Evolutionary conservation across 768 basidiomycete genomes (phyloP).

Genomic region (Tremella mesenterica): DNA sequence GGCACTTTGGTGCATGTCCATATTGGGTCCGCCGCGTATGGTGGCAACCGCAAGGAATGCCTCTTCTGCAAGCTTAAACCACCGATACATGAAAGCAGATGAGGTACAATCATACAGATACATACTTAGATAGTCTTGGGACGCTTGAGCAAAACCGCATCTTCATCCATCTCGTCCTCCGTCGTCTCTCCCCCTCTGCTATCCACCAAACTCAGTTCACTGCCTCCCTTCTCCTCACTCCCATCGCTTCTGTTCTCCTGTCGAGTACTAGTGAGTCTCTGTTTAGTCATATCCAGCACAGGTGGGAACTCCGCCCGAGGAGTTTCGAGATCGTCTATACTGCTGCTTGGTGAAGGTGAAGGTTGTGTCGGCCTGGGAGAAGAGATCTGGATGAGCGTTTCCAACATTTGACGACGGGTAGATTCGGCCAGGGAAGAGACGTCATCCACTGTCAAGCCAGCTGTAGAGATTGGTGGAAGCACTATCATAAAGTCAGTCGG

Average conservation of each 20-base stretch:
- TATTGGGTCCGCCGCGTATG: no score
- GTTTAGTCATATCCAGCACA: background rate
- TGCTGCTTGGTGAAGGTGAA: background rate
- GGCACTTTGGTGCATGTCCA: no score
- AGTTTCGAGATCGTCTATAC: background rate
- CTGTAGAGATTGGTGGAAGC: slow-evolving; percentile 76
- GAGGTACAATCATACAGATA: slow-evolving; percentile 2
- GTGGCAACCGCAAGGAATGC: no score
- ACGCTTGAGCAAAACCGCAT: slow-evolving; percentile 39
- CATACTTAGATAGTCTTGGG: slow-evolving; percentile 19
- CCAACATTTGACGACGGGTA: slow-evolving; percentile 72
- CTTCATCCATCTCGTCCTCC: slow-evolving; percentile 43
- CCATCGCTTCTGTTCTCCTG: background rate
- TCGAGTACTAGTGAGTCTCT: background rate
- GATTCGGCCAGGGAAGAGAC: slow-evolving; percentile 58
- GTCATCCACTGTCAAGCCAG: slow-evolving; percentile 61
- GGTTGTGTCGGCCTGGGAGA: slow-evolving; percentile 14
- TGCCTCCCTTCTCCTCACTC: background rate
- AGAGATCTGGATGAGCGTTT: slow-evolving; percentile 68
- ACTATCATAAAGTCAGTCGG: slow-evolving; percentile 52
- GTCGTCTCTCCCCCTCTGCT: slow-evolving; percentile 18
- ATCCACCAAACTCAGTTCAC: background rate
- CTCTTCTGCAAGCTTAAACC: no score
- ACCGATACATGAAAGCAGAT: background rate
- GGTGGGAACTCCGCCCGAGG: background rate